Conservation (phyloP, 352 stramenopile genomes). For the Phytophthora rubi region DNA sequence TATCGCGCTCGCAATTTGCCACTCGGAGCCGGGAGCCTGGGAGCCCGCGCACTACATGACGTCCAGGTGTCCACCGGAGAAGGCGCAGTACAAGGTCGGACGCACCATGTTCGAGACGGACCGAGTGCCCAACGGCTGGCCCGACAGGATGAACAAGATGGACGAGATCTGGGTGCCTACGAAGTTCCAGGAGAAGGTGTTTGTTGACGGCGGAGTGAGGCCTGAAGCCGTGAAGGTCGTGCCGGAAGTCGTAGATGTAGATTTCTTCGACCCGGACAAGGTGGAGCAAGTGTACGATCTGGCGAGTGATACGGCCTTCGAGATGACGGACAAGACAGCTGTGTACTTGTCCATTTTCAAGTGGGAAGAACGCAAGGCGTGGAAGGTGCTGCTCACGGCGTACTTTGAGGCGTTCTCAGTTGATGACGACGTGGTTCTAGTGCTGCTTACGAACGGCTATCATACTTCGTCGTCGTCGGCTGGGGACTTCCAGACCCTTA, state of each 20-base stretch:
- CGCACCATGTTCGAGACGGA: slow-evolving; percentile 97
- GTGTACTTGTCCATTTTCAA: slow-evolving; percentile 96
- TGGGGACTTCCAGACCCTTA: slow-evolving; percentile 55
- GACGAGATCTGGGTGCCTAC: slow-evolving; percentile 95
- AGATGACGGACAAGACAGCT: slow-evolving; percentile 53
- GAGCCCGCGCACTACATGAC: slow-evolving; percentile 76
- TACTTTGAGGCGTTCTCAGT: slow-evolving; percentile 82
- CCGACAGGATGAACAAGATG: slow-evolving; percentile 89
- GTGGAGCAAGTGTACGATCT: slow-evolving; percentile 63
- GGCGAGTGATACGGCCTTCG: slow-evolving; percentile 32
- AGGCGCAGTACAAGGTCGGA: slow-evolving; percentile 73
- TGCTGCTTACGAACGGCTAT: slow-evolving; percentile 91
- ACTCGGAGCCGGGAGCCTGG: slow-evolving; percentile 94
- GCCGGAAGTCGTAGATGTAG: slow-evolving; percentile 88
- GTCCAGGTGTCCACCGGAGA: slow-evolving; percentile 63
- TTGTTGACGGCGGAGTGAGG: slow-evolving; percentile 64
- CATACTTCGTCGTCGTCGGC: slow-evolving; percentile 60
- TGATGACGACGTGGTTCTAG: slow-evolving; percentile 73
- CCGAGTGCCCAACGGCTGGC: slow-evolving; percentile 90
- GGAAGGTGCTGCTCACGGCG: slow-evolving; percentile 84
- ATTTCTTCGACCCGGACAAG: slow-evolving; percentile 83
- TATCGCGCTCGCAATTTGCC: slow-evolving; percentile 85
- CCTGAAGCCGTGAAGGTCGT: slow-evolving; percentile 73
- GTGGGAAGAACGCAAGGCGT: slow-evolving; percentile 93
- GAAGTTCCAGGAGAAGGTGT: slow-evolving; percentile 81